Percentiles rank a stretch among this genome's conserved stretches.
These are phyloP conservation scores for Aspergillus viridinutans DNA, from an alignment of 2,329 filamentous ascomycete species.

Conservation along the genomic window DNA sequence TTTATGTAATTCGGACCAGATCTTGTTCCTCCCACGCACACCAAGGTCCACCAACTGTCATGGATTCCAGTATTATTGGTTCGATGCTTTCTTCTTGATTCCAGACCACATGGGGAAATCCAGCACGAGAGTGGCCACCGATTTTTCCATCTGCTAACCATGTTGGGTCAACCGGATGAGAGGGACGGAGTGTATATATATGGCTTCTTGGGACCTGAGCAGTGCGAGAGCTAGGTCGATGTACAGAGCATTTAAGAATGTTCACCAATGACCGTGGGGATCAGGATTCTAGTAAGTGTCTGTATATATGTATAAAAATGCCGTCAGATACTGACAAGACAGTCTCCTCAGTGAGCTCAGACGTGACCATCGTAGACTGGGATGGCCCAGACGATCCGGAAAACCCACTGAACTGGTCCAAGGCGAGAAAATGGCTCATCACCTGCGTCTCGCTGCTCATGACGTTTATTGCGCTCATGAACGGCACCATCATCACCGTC, in stretches of 20 bases:
- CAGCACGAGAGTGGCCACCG: neutral
- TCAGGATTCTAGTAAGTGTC: neutral
- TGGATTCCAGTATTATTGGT: neutral
- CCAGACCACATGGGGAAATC: neutral
- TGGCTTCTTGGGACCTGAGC: too few species aligned
- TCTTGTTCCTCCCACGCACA: neutral
- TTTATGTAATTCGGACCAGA: neutral
- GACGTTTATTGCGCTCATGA: conserved; percentile 32
- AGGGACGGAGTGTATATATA: neutral
- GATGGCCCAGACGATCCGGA: conserved; percentile 28
- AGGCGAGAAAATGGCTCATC: conserved; percentile 32
- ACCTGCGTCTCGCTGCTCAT: conserved; percentile 25
- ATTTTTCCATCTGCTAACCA: neutral
- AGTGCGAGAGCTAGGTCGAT: too few species aligned
- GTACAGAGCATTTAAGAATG: neutral
- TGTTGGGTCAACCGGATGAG: neutral
- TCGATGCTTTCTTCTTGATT: neutral
- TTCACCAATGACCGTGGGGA: neutral
- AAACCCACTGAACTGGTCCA: conserved; percentile 39
- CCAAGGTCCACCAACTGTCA: neutral
- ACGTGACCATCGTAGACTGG: conserved; percentile 23
- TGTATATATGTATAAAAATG: too few species aligned
- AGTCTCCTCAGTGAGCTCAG: neutral
- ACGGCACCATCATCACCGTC: conserved; percentile 38
- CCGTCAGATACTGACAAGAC: neutral